Base-by-base conservation (phyloP, 2,329 filamentous ascomycete genomes). In the Epichloe glyceriae region DNA sequence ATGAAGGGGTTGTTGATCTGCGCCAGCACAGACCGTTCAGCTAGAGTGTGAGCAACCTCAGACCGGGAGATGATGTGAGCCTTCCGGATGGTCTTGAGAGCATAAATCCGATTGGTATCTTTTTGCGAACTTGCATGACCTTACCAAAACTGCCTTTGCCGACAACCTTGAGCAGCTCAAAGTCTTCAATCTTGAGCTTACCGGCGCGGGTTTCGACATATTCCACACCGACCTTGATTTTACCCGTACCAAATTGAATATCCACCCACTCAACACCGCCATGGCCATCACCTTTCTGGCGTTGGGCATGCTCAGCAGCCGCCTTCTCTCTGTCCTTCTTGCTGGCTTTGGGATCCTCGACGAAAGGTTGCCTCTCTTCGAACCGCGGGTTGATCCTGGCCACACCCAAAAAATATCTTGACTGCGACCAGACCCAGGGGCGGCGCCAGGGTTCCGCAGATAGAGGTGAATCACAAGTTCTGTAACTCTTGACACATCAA, bases 1-100 rank as follows among this genome's bases (percentile, higher is more conserved):
- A 98, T 98, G 71, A 98, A 98, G 5, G 93, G 93, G 61, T 96
- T 98, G 81, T 98, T 97, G 74, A 98, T 98, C 76, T 98, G 93
- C 11, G 93, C 89, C 60, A 98, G 81, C 50, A 98, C 93, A n/a
- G 91, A 97, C 64, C 93, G 82, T 71, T 98, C 93, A 20, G 93
- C 93, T 39, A 98, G 78, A 4, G 93, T 98, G 65, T 98, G 93
- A 35, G 90, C 88, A 40, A 98, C 93, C 76, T 98, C 93, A 46
- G 93, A 97, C 53, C 93, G 82, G 35, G 91, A 97, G 66, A 98
- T 98, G 70, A 98, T 98, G 71, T 98, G 91, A 52, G 91, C 90
- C 72, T 98, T 98, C 63, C 91, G 88, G 62, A 98, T 93, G n/a
- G 91, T 97, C 78, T 98, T 98, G 62, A 98, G 81, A 50, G 93